Base-by-base conservation (phyloP, 1,139 yeast species). In the Chernovozyma sophiae-reginae region DNA sequence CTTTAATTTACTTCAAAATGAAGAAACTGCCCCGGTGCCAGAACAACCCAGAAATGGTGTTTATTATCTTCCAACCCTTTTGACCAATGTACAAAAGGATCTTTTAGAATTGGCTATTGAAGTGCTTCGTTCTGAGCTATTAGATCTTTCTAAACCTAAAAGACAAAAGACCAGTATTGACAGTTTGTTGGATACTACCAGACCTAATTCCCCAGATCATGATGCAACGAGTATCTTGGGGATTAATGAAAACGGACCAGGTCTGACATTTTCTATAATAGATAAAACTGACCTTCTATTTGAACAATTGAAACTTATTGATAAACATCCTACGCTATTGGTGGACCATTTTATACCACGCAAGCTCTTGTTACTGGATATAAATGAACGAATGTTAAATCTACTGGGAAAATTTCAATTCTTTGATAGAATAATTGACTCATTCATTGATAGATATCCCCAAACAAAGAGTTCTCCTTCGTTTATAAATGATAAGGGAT, bases 271-370 rank as follows among this genome's bases (percentile, higher is more conserved):
- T 20, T 28, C 60, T 38, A 44, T 60, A 4, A 49, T 47, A 7
- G 62, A 63, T 25, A 47, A 69, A 51, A 53, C 59, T 22, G 58
- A 59, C 18, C 46, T 79, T 30, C 61, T 83, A 20, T 67, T 69
- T 36, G 71, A 74, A 10, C 81, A 77, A 47, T 53, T 81, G 8
- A 53, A 65, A 24, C 67, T 72, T 15, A 62, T 81, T 0, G 65
- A 72, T 3, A 77, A 74, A 47, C 89, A 84, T 53, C 87, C 90
- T 1, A 77, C 82, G 28, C 59, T 83, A 31, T 53, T 83, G 29
- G 89, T 83, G 25, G 86, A 82, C 48, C 92, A 84, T 53, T 83
- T 79, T 48, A 79, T 83, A 52, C 87, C 92, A 11, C 76, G 79
- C 43, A 79, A 80, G 40, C 60, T 83, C 41, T 53, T 84, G 15